phyloP scores from a whole-genome alignment of 257 asterid genomes.

The Knoxia roxburghii region DNA sequence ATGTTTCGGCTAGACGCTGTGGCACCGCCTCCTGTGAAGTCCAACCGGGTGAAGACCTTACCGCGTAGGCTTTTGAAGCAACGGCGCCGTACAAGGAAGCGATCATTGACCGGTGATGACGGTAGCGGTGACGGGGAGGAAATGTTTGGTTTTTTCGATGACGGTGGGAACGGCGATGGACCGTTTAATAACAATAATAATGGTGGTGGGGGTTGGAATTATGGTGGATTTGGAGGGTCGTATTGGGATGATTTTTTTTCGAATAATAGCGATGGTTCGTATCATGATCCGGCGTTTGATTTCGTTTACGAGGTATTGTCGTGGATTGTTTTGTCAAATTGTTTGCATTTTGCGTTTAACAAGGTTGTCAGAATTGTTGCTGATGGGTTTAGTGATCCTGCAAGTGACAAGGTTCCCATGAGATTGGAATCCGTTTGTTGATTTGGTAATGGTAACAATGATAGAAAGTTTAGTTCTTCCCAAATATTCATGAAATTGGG shows the following conservation, averaged over 20 bases:
- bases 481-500: neutral
- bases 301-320: constrained; percentile 74
- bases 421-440: constrained; percentile 48
- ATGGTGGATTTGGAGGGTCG: constrained; percentile 54
- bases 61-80: constrained; percentile 45
- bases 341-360: constrained; percentile 76
- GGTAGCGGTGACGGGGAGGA: constrained; percentile 34
- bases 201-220: constrained; percentile 65
- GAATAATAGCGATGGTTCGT: constrained; percentile 22
- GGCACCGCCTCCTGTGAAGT: constrained; percentile 39
- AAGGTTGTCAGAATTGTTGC: constrained; percentile 54
- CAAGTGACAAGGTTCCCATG: constrained; percentile 51
- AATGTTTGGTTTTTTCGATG: constrained; percentile 25
- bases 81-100: constrained; percentile 49
- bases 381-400: constrained; percentile 44
- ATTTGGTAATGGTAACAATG: constrained; percentile 24
- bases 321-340: constrained; percentile 76
- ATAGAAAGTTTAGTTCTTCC: neutral
- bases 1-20: constrained; percentile 20
- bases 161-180: constrained; percentile 43
- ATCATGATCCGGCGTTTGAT: constrained; percentile 87
- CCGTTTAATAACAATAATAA: constrained; percentile 41
- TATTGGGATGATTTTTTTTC: constrained; percentile 58
- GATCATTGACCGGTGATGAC: constrained; percentile 25
- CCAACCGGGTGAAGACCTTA: constrained; percentile 30